Evolutionary conservation across 257 asterid genomes (phyloP).

Genomic region (Lithospermum erythrorhizon): DNA sequence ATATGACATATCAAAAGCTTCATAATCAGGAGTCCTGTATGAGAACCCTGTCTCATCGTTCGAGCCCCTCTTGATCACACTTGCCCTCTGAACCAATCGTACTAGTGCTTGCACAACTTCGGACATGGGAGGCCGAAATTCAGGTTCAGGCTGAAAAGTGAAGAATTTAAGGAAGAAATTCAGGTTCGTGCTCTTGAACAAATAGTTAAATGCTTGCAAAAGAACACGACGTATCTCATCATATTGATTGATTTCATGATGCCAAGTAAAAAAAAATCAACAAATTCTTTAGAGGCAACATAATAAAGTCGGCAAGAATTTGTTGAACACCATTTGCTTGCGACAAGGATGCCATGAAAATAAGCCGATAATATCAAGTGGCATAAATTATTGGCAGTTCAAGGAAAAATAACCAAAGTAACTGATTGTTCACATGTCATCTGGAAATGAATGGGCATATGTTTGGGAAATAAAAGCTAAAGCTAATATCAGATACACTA

Average conservation of each 20-base stretch:
- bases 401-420: too few species aligned
- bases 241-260: not conserved
- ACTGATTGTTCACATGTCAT: too few species aligned
- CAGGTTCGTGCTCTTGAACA: not conserved
- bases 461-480: not conserved
- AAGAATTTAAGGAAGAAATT: not conserved
- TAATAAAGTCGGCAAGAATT: too few species aligned
- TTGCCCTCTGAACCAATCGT: conserved; percentile 83
- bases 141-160: conserved; percentile 81
- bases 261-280: not conserved
- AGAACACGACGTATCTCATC: not conserved
- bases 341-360: too few species aligned
- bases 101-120: conserved; percentile 96
- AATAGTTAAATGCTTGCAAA: not conserved
- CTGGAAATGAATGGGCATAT: not conserved
- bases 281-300: too few species aligned
- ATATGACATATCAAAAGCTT: conserved; percentile 42
- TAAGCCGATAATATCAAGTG: too few species aligned
- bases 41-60: conserved; percentile 70
- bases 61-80: conserved; percentile 50
- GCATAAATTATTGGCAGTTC: too few species aligned
- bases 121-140: conserved; percentile 96
- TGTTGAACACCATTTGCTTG: not conserved
- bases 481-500: conserved; percentile 8
- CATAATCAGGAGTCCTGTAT: conserved; percentile 63